These are phyloP conservation scores for Penicillium argentinense DNA, from an alignment of 495 filamentous ascomycete genomes.

Conservation along the genomic window DNA sequence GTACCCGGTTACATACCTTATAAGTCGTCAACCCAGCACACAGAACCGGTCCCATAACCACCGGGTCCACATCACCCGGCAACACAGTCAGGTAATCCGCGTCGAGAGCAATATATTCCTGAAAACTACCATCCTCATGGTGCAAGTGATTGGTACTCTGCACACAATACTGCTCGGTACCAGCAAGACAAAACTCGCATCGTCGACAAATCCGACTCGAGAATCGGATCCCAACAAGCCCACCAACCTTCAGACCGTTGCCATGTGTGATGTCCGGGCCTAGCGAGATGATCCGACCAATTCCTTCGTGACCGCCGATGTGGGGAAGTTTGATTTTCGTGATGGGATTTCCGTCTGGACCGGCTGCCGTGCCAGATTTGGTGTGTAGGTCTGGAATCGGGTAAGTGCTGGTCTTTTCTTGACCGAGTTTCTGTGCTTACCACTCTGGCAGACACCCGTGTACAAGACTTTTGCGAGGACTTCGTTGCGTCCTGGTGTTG, in stretches of 20 bases:
- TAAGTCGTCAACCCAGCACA: slow-evolving; percentile 45
- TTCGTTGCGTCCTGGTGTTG: slow-evolving; percentile 42
- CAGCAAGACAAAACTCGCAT: slow-evolving; percentile 49
- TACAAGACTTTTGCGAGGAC: slow-evolving; percentile 52
- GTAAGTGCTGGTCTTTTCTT: no score
- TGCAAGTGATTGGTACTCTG: slow-evolving; percentile 49
- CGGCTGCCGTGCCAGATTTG: slow-evolving; percentile 43
- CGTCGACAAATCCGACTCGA: slow-evolving; percentile 46
- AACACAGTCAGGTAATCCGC: slow-evolving; percentile 46
- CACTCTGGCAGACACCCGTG: slow-evolving; percentile 50
- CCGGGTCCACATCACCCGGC: slow-evolving; percentile 46
- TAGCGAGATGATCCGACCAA: slow-evolving; percentile 43
- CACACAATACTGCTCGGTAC: slow-evolving; percentile 46
- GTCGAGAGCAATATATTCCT: slow-evolving; percentile 48
- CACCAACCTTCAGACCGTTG: slow-evolving; percentile 36
- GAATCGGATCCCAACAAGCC: slow-evolving; percentile 48
- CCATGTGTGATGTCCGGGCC: slow-evolving; percentile 32
- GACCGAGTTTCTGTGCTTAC: no score
- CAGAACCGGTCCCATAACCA: slow-evolving; percentile 42
- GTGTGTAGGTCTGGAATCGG: slow-evolving; percentile 44
- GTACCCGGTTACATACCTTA: slow-evolving; percentile 31
- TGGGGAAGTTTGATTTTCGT: slow-evolving; percentile 50
- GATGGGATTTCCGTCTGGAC: slow-evolving; percentile 46
- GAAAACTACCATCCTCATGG: slow-evolving; percentile 50
- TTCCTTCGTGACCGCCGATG: slow-evolving; percentile 51